Percentiles rank a stretch among this genome's conserved stretches.
Conservation (phyloP, 768 basidiomycete species). For the Termitomyces sp. region DNA sequence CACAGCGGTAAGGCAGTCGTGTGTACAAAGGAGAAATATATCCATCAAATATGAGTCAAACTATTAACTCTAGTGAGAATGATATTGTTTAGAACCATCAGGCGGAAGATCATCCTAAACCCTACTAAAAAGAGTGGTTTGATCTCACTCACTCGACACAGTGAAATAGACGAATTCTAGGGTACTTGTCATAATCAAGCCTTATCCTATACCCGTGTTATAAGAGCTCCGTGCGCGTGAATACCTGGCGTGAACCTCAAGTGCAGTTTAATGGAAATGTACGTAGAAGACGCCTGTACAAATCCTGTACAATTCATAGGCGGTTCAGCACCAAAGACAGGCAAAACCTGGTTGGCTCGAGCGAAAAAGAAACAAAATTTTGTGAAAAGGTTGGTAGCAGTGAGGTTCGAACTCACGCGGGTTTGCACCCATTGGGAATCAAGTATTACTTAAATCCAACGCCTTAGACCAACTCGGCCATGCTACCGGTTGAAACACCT, state of each 20-base stretch:
- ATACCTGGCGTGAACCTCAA: too few species aligned
- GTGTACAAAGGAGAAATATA: neutral
- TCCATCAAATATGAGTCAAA: too few species aligned
- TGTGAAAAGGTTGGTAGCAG: conserved; percentile 60
- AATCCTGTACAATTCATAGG: neutral
- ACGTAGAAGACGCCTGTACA: neutral
- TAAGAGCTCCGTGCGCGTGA: too few species aligned
- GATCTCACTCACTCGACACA: too few species aligned
- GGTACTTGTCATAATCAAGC: too few species aligned
- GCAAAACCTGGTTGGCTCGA: too few species aligned
- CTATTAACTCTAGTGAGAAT: neutral
- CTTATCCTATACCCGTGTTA: too few species aligned
- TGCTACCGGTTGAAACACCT: conserved; percentile 34
- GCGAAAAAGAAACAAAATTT: neutral
- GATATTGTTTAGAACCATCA: neutral
- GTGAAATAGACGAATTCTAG: too few species aligned
- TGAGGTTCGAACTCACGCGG: conserved; percentile 93
- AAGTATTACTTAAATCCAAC: conserved; percentile 77
- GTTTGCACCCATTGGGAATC: conserved; percentile 79
- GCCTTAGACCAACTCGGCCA: conserved; percentile 91
- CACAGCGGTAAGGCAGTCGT: neutral
- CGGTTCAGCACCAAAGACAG: neutral
- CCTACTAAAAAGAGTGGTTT: too few species aligned
- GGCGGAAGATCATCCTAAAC: too few species aligned
- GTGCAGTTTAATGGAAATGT: neutral